Base-by-base conservation (phyloP, 306 rosid genomes). In the Erythrophleum fordii region DNA sequence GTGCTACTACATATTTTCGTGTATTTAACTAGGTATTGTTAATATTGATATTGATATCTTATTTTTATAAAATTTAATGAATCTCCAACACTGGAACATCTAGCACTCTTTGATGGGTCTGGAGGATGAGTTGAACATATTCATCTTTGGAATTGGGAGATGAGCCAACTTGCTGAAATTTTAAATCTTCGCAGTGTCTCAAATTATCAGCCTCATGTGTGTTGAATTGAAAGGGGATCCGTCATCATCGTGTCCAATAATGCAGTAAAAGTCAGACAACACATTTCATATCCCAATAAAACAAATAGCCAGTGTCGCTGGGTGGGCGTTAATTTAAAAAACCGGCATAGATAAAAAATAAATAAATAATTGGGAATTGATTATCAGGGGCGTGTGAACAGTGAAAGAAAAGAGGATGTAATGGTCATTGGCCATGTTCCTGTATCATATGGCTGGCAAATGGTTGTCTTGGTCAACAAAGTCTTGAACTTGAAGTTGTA, bases 371-470 rank as follows among this genome's bases (percentile, higher is more conserved):
- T n/a, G n/a, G n/a, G n/a, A 31, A 31, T 4, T 4, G 4, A 31
- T 31, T 31, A 31, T 31, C 4, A 31, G 34, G 1, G 34, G 34
- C 4, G 34, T 31, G 34, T 1, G 4, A 31, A 31, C 34, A 31
- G 4, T 31, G 34, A 31, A 31, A 31, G 34, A 31, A 4, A 55
- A 3, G 42, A 39, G 62, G 6, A 55, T 55, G 62, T 55, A 23
- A 23, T 3, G 64, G 7, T 10, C 64, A n/a, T n/a, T n/a, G n/a
- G n/a, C n/a, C n/a, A 31, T 31, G 4, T 31, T 31, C 4, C 52
- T 11, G 52, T 13, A 46, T 11, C 6, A 34, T 64, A 62, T 35
- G 85, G 91, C 86, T 85, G 92, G 90, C 93, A 82, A 81, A 82
- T 83, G 89, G 81, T 82, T 81, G 88, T 79, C 44, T 9, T 2